Percentiles rank a stretch among this genome's conserved stretches.
These are phyloP conservation scores for Magnusiomyces paraingens DNA, from an alignment of 1,139 yeast genomes.

Conservation along the genomic window DNA sequence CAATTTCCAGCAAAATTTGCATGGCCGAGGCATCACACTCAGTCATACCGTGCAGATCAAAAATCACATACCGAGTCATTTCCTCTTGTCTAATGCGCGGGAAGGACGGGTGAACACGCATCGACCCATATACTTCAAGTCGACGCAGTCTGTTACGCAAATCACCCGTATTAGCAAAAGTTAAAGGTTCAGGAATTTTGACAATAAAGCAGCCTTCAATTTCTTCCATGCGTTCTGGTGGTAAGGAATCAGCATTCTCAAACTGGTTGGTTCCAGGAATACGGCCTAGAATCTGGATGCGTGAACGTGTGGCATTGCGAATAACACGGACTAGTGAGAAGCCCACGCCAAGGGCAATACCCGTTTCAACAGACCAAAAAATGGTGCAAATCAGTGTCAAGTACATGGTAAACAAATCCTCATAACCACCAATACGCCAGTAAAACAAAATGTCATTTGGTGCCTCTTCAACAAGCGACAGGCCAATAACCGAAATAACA, in stretches of 20 bases:
- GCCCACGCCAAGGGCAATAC: constrained; percentile 77
- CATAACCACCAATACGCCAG: constrained; percentile 64
- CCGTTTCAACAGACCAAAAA: constrained; percentile 81
- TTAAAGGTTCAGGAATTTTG: constrained; percentile 86
- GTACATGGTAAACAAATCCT: constrained; percentile 67
- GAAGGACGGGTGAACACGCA: constrained; percentile 75
- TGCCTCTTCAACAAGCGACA: constrained; percentile 76
- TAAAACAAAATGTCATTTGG: constrained; percentile 76
- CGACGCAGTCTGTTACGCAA: constrained; percentile 66
- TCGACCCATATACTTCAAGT: constrained; percentile 79
- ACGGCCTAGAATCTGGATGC: constrained; percentile 85
- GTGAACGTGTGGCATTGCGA: constrained; percentile 76
- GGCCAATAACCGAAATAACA: constrained; percentile 73
- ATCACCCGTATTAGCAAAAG: constrained; percentile 87
- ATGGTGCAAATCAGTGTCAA: constrained; percentile 69
- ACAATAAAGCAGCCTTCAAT: constrained; percentile 81
- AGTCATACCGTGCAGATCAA: constrained; percentile 84
- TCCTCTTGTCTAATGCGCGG: constrained; percentile 49
- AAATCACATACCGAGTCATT: constrained; percentile 61
- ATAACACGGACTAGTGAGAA: constrained; percentile 77
- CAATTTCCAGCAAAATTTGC: constrained; percentile 58
- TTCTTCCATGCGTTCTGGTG: constrained; percentile 45
- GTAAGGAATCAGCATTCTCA: constrained; percentile 60
- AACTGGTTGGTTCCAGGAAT: constrained; percentile 71
- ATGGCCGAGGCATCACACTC: constrained; percentile 84